Evolutionary conservation across 106 monocot genomes (phyloP), one percentile per base, ranked within the genome.

Genomic region (Acorus gramineus): DNA sequence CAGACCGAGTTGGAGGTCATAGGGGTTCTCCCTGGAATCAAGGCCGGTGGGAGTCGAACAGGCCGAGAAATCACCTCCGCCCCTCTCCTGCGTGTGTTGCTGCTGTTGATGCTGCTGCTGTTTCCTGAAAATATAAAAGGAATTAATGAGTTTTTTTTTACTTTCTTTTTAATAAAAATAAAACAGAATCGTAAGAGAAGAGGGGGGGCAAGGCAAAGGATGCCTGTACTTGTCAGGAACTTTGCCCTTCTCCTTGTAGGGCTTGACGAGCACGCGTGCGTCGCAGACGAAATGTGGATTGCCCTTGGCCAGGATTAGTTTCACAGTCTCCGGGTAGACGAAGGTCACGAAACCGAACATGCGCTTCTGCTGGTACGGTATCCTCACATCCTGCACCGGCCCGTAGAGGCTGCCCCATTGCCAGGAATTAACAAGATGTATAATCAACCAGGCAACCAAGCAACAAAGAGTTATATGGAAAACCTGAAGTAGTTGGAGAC

Each of bases 231-330:
- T 93, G 77, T 93, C 93, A 61, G 88, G 93, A 68, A 93, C 76
- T 74, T 93, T 93, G 13, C 93, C 93, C 79, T 93, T 93, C 85
- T 93, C 93, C 80, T 93, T 93, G 78, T 93, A 93, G 8, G 93
- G 93, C 62, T 93, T 93, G 55, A 93, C 93, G 10, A 93, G 85
- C 11, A 93, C 93, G 49, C 93, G 69, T 2, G 93, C 85, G 55
- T 93, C 88, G 68, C 93, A 93, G 66, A 93, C 86, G 74, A 93
- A 93, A 57, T 93, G 93, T 10, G 93, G 93, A 48, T 93, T 93
- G 0, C 93, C 93, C 59, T 93, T 93, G 46, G 93, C 88, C n/a
- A 93, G 76, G 56, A 93, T 93, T 53, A 93, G 77, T 76, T 79
- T 93, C 80, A 93, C 93, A 0, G 93, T 93, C 63, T 93, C 93